Conservation (phyloP, 169 alveolate species). For the Plasmodium knowlesi region DNA sequence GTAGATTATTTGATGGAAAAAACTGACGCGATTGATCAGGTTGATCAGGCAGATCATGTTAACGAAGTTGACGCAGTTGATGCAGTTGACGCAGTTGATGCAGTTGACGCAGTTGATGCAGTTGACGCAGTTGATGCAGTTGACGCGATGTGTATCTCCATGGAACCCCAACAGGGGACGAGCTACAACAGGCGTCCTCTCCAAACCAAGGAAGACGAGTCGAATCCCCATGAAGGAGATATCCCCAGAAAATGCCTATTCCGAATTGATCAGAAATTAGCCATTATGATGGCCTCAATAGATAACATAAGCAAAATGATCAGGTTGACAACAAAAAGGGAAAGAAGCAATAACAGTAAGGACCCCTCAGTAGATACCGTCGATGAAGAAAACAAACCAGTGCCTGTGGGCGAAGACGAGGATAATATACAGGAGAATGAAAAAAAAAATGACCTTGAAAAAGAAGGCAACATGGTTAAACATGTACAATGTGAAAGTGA, state of each 20-base stretch:
- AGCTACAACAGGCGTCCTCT: background rate
- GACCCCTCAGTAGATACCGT: background rate
- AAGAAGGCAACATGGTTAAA: background rate
- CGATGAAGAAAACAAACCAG: background rate
- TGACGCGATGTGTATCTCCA: background rate
- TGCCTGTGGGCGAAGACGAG: background rate
- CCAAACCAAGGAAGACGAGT: background rate
- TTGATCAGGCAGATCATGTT: too few species aligned
- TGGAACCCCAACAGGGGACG: background rate
- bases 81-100: background rate
- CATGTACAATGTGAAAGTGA: background rate
- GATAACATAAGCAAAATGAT: slow-evolving; percentile 50
- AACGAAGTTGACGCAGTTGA: background rate
- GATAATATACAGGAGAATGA: background rate
- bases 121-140: background rate
- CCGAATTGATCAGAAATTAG: slow-evolving; percentile 45
- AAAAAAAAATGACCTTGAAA: background rate
- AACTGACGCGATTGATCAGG: too few species aligned
- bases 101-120: background rate
- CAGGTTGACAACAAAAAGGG: background rate
- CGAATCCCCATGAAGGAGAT: background rate
- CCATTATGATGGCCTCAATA: slow-evolving; percentile 57
- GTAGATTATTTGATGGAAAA: background rate
- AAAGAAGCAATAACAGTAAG: background rate
- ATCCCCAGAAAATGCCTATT: background rate